A percentile compares a stretch with the other conserved stretches of the same genome.
Evolutionary conservation across 345 rosid species (phyloP).

Genomic region (Eucalyptus urophylla): DNA sequence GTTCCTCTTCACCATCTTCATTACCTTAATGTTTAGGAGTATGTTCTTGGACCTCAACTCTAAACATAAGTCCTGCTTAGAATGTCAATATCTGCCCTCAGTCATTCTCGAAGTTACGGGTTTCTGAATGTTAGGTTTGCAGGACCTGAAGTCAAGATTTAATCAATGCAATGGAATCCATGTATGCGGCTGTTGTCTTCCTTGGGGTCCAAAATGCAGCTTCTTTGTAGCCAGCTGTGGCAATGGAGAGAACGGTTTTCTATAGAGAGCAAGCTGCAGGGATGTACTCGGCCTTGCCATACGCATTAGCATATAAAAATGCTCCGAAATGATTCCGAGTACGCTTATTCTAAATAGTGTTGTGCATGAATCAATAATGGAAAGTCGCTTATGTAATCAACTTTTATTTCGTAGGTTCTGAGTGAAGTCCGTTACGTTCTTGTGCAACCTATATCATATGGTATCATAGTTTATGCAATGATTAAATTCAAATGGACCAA

Average conservation of each 20-base stretch:
- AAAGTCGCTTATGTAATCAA: background rate
- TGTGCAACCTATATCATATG: slow-evolving; percentile 10
- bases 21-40: slow-evolving; percentile 20
- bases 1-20: slow-evolving; percentile 14
- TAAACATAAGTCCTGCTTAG: background rate
- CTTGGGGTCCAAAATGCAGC: slow-evolving; percentile 16
- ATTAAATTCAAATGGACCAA: slow-evolving; percentile 23
- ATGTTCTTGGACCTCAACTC: slow-evolving; percentile 28
- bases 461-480: slow-evolving; percentile 17
- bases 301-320: slow-evolving; percentile 28
- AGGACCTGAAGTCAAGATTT: slow-evolving; percentile 2
- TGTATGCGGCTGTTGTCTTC: slow-evolving; percentile 27
- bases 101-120: background rate
- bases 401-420: background rate
- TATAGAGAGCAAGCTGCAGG: slow-evolving; percentile 39
- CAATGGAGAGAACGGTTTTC: slow-evolving; percentile 29
- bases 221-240: slow-evolving; percentile 20
- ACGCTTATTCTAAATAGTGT: background rate
- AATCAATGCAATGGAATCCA: slow-evolving; percentile 24
- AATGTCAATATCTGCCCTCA: background rate
- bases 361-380: background rate
- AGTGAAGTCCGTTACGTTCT: slow-evolving; percentile 21
- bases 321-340: background rate
- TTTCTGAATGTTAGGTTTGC: too few species aligned
- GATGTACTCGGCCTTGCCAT: slow-evolving; percentile 41